Conservation (phyloP, 495 filamentous ascomycete species). For the Hypoxylon cercidicola region DNA sequence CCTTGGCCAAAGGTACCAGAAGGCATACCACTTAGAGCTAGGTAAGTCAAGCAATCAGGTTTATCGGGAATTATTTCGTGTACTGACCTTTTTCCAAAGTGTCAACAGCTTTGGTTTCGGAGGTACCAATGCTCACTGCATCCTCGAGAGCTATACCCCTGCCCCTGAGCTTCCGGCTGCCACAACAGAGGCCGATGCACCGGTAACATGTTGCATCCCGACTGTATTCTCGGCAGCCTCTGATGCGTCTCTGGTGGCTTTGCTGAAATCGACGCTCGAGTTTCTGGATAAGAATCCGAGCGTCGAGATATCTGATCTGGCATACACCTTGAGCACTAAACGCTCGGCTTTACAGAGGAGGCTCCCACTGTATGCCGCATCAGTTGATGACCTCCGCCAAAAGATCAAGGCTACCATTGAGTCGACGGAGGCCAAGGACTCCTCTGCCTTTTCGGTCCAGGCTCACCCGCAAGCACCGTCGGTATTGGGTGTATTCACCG, state of each 20-base stretch:
- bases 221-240: slow-evolving; percentile 20
- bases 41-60: not conserved
- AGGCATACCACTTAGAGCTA: slow-evolving; percentile 19
- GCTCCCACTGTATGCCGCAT: not conserved
- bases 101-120: slow-evolving; percentile 64
- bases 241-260: slow-evolving; percentile 5
- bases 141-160: slow-evolving; percentile 50
- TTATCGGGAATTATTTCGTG: not conserved
- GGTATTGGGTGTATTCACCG: slow-evolving; percentile 41
- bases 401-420: slow-evolving; percentile 1
- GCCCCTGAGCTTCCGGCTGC: not conserved
- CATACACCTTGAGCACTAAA: slow-evolving; percentile 39
- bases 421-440: not conserved
- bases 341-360: slow-evolving; percentile 22
- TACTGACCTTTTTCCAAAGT: not conserved
- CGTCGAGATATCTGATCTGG: slow-evolving; percentile 16
- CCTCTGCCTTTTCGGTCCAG: not conserved
- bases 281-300: not conserved
- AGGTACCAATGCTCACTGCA: slow-evolving; percentile 60
- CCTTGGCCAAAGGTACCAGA: slow-evolving; percentile 41
- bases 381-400: slow-evolving; percentile 32
- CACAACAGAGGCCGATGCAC: not conserved
- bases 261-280: slow-evolving; percentile 6
- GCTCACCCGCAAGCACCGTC: not conserved
- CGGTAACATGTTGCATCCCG: slow-evolving; percentile 11